Evolutionary conservation across 164 flowering plant species (phyloP), one percentile per base, ranked within the genome.

Genomic region (Taxillus chinensis): DNA sequence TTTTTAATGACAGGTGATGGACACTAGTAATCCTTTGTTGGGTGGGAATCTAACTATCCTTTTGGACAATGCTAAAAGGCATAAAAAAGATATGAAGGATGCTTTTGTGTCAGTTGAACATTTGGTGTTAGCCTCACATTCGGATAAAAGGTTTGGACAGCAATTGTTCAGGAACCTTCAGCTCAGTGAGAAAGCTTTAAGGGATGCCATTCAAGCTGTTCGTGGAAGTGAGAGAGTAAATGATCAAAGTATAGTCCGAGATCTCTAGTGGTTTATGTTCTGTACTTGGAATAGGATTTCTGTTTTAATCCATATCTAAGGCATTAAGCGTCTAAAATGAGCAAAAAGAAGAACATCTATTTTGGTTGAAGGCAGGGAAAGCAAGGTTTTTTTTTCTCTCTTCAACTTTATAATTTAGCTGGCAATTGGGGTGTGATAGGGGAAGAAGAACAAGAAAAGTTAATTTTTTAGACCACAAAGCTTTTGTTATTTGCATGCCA

Each of bases 51-150:
- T 95, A 37, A 60, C 57, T 39, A 40, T 77, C 43, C 78, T 91
- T 12, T 65, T 95, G 69, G 91, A 86, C 12, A 82, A 75, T 71
- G 90, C 96, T 38, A 74, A 73, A 62, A 85, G 69, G 68, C 54
- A 75, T 69, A 86, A 90, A 73, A 95, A 84, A 70, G 90, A 84
- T 57, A 74, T 91, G 78, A 74, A 80, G 12, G 99, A 95, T 75
- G 87, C 79, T 45, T 95, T 82, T 66, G 63, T 95, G 65, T 95
- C 99, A 11, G 99, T 95, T 49, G 99, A 95, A 79, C 99, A 95
- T 75, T 66, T 95, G 8, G 14, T 87, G 12, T 73, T 95, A 61
- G 91, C 96, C 10, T 81, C 87, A 64, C 77, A 50, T 59, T 83
- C 80, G 4, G 99, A 95, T 74, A 77, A 72, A 58, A 78, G 99